Evolutionary conservation across 2,329 filamentous ascomycete species (phyloP), one percentile per base, ranked within the genome.

Genomic region (Balansia obtecta): DNA sequence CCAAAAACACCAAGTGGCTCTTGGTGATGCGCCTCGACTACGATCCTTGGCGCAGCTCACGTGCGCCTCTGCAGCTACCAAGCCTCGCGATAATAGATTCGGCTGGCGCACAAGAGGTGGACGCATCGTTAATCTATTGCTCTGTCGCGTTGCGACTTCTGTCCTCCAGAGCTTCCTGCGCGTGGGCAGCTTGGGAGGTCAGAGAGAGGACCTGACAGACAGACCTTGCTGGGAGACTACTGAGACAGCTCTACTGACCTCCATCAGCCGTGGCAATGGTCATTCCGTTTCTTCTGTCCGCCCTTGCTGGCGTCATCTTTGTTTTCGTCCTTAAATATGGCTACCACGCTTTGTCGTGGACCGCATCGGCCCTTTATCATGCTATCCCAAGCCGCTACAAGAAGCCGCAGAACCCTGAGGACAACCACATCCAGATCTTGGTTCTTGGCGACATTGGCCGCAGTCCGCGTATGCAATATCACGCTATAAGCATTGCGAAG

Each of bases 381-480:
- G 45, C 58, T 15, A 56, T 65, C 20, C 71, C 70, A 8, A 65
- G 60, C 16, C 62, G 65, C 13, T 67, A 71, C 52, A 54, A 48
- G 11, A 65, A 67, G 4, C 58, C 68, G 2, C 57, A 58, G 52
- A 60, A 61, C 12, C 63, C 63, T 38, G 58, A 65, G 20, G 64
- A 71, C 56, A 67, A 72, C 41, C 70, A 70, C 53, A 63, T 91
- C 42, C 88, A 95, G 66, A 80, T 98, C 48, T 76, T 98, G 15
- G 93, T 98, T 16, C 77, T 98, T 30, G 93, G 93, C 43, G 93
- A 98, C 63, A 90, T 98, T 64, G 93, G 93, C 39, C 82, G 90
- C 44, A 97, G 91, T 64, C 93, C 93, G 46, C 88, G 93, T 51
- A 98, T 98, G 91, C 90, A 97, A 63, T 97, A 98, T 61, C 93